Base-by-base conservation (phyloP, 129 eudicot species). In the Helianthus tuberosus region DNA sequence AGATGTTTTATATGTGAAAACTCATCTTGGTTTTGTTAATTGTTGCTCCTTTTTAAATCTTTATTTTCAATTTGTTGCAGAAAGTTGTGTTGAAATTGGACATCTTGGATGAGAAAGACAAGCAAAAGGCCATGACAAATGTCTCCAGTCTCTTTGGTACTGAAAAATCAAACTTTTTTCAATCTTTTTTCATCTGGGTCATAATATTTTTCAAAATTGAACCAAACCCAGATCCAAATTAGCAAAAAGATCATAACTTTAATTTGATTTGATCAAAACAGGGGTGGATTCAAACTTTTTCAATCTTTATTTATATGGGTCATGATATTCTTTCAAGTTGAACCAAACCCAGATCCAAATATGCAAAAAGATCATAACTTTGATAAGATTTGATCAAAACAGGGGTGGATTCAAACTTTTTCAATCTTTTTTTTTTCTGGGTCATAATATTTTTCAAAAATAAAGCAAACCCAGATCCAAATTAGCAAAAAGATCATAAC, bases 171-270 rank as follows among this genome's bases (percentile, higher is more conserved):
- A 20, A 20, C 23, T 20, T 20, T 20, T 20, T 20, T 46, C 50
- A 46, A 46, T 5, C 46, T 39, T 39, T 39, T 5, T 39, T 39
- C 46, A 39, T 39, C 8, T 39, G 46, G 46, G 46, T 39, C 46
- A 39, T 39, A 5, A 39, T 39, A 39, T 16, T 43, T 35, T 6
- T n/a, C 20, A 20, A 2, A n/a, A 23, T 13, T 13, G 3, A 63
- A 78, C 7, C 71, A 72, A 16, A 53, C 72, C 61, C 77, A 63
- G 72, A 72, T 78, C 78, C 55, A 47, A 54, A 38, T 62, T 38
- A 7, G 16, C 10, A 27, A 17, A 47, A 65, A 39, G 68, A 11
- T 64, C 9, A 61, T 48, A 23, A 14, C 47, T 72, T 78, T 75
- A 43, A 39, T 11, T 14, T 46, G 13, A 46, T 25, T 36, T 52